Conservation (phyloP, 2,329 filamentous ascomycete genomes). For the Calonectria henricotiae region DNA sequence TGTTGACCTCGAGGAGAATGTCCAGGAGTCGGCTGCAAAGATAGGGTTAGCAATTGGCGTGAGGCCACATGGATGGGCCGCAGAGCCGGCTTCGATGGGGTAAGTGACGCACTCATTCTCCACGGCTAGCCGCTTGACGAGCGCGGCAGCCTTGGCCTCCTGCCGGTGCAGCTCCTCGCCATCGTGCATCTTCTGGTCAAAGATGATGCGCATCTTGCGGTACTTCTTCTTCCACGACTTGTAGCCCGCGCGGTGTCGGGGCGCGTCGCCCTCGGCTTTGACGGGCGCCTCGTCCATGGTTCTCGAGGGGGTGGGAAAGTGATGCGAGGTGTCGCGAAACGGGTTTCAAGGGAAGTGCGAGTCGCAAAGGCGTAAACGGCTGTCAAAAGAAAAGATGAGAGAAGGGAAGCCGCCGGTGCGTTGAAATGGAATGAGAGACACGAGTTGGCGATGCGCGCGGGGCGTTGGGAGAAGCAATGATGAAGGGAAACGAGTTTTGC, state of each 20-base stretch:
- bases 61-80: constrained; percentile 23
- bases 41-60: constrained; percentile 43
- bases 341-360: constrained; percentile 30
- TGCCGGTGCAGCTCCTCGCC: constrained; percentile 87
- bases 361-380: constrained; percentile 1
- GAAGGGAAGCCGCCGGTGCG: constrained; percentile 37
- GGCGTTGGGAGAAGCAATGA: constrained; percentile 31
- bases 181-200: constrained; percentile 84
- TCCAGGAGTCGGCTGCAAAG: constrained; percentile 85
- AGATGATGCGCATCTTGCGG: constrained; percentile 87
- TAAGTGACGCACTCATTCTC: constrained; percentile 86
- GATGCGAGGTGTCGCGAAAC: constrained; percentile 39
- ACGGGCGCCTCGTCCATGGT: constrained; percentile 58
- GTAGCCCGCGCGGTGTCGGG: constrained; percentile 68
- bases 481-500: constrained; percentile 34
- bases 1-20: constrained; percentile 91
- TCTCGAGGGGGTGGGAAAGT: constrained; percentile 14
- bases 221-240: constrained; percentile 94
- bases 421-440: constrained; percentile 34
- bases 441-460: constrained; percentile 36
- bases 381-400: constrained; percentile 35
- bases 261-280: constrained; percentile 65
- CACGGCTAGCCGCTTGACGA: constrained; percentile 87
- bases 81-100: neutral
- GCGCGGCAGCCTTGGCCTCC: constrained; percentile 85